Conservation (phyloP, 768 basidiomycete genomes). For the Leucocoprinus birnbaumii region DNA sequence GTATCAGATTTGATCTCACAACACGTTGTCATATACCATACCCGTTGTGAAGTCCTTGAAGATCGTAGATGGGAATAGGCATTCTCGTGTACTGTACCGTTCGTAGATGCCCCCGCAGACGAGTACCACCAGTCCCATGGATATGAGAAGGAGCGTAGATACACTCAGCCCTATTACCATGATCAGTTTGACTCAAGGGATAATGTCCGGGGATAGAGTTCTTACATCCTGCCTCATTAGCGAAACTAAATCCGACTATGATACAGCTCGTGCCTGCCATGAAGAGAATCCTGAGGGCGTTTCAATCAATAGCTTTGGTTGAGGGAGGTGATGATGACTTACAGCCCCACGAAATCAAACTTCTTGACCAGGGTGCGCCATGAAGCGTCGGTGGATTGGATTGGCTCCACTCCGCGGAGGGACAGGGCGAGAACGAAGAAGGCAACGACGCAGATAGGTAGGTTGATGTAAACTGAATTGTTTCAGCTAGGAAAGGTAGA, state of each 20-base stretch:
- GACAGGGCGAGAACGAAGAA: constrained; percentile 54
- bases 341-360: constrained; percentile 83
- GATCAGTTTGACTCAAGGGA: constrained; percentile 14
- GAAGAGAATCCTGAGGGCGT: constrained; percentile 55
- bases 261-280: constrained; percentile 73
- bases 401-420: constrained; percentile 54
- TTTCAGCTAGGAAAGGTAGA: constrained; percentile 13
- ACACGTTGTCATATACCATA: constrained; percentile 27
- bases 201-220: constrained; percentile 11
- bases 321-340: constrained; percentile 28
- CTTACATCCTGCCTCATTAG: constrained; percentile 68
- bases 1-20: constrained; percentile 16
- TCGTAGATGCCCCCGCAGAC: constrained; percentile 67
- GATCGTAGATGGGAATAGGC: constrained; percentile 63
- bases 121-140: constrained; percentile 52
- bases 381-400: constrained; percentile 43
- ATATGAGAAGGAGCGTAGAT: constrained; percentile 58
- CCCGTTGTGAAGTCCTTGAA: constrained; percentile 62
- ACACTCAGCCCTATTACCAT: constrained; percentile 54
- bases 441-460: constrained; percentile 68
- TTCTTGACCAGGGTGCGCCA: constrained; percentile 50
- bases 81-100: constrained; percentile 60
- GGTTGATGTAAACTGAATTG: constrained; percentile 72
- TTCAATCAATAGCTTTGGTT: constrained; percentile 8
- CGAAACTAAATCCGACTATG: constrained; percentile 79